These are phyloP conservation scores for Zymoseptoria brevis DNA, from an alignment of 2,329 filamentous ascomycete genomes.

Conservation along the genomic window DNA sequence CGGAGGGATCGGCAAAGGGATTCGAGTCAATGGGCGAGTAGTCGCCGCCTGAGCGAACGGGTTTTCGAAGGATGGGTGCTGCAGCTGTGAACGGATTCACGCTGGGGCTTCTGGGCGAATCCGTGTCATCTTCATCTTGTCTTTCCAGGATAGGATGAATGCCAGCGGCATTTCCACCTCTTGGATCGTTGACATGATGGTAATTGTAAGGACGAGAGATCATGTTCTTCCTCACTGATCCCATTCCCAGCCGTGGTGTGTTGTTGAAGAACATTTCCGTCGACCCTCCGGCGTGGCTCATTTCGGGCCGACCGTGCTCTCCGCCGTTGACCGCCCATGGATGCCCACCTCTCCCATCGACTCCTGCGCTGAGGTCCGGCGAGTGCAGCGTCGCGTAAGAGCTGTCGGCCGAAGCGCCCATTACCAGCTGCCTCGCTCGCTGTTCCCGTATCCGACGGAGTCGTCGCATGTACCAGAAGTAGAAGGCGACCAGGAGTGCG, in stretches of 20 bases:
- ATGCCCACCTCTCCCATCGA: slow-evolving; percentile 34
- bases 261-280: slow-evolving; percentile 42
- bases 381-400: slow-evolving; percentile 42
- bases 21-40: slow-evolving; percentile 18
- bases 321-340: slow-evolving; percentile 30
- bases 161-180: slow-evolving; percentile 36
- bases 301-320: slow-evolving; percentile 5
- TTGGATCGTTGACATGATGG: slow-evolving; percentile 22
- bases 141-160: slow-evolving; percentile 19
- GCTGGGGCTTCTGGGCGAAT: slow-evolving; percentile 5
- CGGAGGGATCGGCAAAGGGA: slow-evolving; percentile 34
- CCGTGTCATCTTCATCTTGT: slow-evolving; percentile 14
- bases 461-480: slow-evolving; percentile 41
- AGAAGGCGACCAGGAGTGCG: slow-evolving; percentile 35
- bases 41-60: not conserved
- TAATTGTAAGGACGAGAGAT: slow-evolving; percentile 31
- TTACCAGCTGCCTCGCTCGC: slow-evolving; percentile 48
- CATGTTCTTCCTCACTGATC: slow-evolving; percentile 33
- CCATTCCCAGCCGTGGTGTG: slow-evolving; percentile 38
- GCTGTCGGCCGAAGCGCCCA: slow-evolving; percentile 22
- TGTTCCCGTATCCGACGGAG: slow-evolving; percentile 33
- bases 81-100: slow-evolving; percentile 5
- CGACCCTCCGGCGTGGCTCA: slow-evolving; percentile 30
- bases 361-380: slow-evolving; percentile 33
- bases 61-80: not conserved